Evolutionary conservation across 179 eudicot species (phyloP).

Genomic region (Silene noctiflora): DNA sequence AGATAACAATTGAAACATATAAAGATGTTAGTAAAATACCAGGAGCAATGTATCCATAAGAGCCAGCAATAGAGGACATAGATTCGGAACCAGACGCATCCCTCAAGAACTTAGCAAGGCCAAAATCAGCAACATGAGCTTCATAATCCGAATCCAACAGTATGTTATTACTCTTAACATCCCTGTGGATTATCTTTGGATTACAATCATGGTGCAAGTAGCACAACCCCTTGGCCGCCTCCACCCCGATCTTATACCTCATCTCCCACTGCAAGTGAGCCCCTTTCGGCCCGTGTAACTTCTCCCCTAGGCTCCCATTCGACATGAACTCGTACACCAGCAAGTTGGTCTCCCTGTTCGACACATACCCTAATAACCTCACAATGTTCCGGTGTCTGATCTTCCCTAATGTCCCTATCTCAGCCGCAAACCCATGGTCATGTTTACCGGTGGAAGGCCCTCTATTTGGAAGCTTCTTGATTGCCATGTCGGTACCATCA

Average conservation of each 20-base stretch:
- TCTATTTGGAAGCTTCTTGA: slow-evolving; percentile 49
- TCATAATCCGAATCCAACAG: slow-evolving; percentile 77
- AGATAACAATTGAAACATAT: background rate
- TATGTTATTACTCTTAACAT: slow-evolving; percentile 91
- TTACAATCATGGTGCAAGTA: slow-evolving; percentile 93
- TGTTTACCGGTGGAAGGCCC: slow-evolving; percentile 25
- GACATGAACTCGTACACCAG: slow-evolving; percentile 89
- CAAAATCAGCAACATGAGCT: slow-evolving; percentile 99
- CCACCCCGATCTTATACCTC: slow-evolving; percentile 77
- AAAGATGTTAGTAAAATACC: slow-evolving; percentile 34
- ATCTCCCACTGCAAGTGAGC: slow-evolving; percentile 74
- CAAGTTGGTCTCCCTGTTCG: slow-evolving; percentile 70
- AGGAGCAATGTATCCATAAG: slow-evolving; percentile 99
- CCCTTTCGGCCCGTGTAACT: slow-evolving; percentile 75
- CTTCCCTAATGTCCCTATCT: slow-evolving; percentile 72
- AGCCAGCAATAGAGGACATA: slow-evolving; percentile 94
- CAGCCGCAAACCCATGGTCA: slow-evolving; percentile 79
- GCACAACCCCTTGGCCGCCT: slow-evolving; percentile 85
- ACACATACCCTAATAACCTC: slow-evolving; percentile 64
- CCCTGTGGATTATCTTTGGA: slow-evolving; percentile 83
- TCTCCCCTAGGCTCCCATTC: slow-evolving; percentile 93
- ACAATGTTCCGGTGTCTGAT: slow-evolving; percentile 83
- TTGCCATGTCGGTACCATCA: slow-evolving; percentile 67
- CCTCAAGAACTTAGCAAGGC: slow-evolving; percentile 79
- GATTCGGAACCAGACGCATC: slow-evolving; percentile 73